phyloP scores from a whole-genome alignment of 116 monocot genomes.

The Papilionanthe hybrid region DNA sequence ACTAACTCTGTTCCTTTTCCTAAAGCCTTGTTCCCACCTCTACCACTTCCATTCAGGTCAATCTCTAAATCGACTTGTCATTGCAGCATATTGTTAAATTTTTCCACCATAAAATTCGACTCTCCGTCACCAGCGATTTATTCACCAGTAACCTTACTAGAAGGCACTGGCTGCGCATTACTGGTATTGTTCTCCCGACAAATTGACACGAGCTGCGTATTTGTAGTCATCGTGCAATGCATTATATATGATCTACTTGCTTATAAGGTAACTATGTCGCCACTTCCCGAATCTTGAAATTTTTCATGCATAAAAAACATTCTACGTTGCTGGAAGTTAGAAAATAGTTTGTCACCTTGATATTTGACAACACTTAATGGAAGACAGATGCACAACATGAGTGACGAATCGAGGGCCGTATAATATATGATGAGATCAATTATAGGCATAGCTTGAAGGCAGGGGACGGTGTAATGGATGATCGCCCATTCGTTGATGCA shows the following conservation, averaged over 20 bases:
- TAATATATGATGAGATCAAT: conserved; percentile 16
- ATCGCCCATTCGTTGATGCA: conserved; percentile 46
- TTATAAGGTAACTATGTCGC: conserved; percentile 79
- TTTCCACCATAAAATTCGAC: not conserved
- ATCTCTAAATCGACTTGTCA: too few relatives aligned
- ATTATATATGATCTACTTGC: conserved; percentile 69
- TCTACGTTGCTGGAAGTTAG: conserved; percentile 41
- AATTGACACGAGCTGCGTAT: conserved; percentile 74
- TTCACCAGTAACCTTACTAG: not conserved
- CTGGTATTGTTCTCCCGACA: conserved; percentile 22
- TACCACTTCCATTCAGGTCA: too few relatives aligned
- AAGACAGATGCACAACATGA: conserved; percentile 57
- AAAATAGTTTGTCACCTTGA: conserved; percentile 39
- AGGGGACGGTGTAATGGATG: conserved; percentile 52
- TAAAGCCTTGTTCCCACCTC: too few relatives aligned
- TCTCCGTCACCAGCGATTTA: not conserved
- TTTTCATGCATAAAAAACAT: conserved; percentile 81
- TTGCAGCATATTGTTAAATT: too few relatives aligned
- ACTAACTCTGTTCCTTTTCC: too few relatives aligned
- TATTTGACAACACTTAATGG: conserved; percentile 37
- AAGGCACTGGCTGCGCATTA: not conserved
- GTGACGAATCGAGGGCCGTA: conserved; percentile 58
- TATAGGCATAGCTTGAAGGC: conserved; percentile 44
- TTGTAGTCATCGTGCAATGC: conserved; percentile 79
- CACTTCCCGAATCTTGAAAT: conserved; percentile 47